phyloP scores from a whole-genome alignment of 140 eudicot species.

The Bidens hawaiensis region DNA sequence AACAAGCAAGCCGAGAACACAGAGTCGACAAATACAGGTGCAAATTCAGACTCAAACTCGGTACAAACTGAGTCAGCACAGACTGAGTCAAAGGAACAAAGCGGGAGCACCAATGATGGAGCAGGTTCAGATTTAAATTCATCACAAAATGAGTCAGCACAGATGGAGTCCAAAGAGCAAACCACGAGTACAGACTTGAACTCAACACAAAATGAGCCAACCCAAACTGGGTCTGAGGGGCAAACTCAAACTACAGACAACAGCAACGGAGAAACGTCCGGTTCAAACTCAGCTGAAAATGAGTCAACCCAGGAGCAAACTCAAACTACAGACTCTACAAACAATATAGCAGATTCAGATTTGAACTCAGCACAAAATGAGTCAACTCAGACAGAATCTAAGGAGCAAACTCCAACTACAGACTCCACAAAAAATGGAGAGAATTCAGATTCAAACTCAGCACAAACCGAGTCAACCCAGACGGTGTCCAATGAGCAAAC shows the following conservation, averaged over 20 bases:
- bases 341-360: constrained; percentile 16
- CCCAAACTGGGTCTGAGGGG: constrained; percentile 13
- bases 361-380: constrained; percentile 16
- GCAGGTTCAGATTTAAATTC: constrained; percentile 36
- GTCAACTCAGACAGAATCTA: constrained; percentile 7
- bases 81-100: constrained; percentile 18
- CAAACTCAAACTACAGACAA: constrained; percentile 22
- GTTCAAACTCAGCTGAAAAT: constrained; percentile 5
- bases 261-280: constrained; percentile 9
- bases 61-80: constrained; percentile 9
- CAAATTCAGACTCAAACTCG: constrained; percentile 2
- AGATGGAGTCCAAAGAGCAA: constrained; percentile 12
- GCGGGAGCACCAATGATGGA: constrained; percentile 1
- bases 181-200: constrained; percentile 6
- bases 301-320: constrained; percentile 8
- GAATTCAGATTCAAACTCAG: constrained; percentile 39
- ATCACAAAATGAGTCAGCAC: constrained; percentile 7
- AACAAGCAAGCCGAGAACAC: constrained; percentile 14
- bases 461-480: constrained; percentile 25
- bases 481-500: constrained; percentile 23
- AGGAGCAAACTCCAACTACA: constrained; percentile 13
- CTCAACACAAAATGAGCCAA: constrained; percentile 12
- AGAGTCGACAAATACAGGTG: neutral
- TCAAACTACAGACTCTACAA: neutral
- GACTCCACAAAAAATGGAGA: constrained; percentile 18